Base-by-base conservation (phyloP, 2,329 filamentous ascomycete genomes). In the Gremmenia infestans region DNA sequence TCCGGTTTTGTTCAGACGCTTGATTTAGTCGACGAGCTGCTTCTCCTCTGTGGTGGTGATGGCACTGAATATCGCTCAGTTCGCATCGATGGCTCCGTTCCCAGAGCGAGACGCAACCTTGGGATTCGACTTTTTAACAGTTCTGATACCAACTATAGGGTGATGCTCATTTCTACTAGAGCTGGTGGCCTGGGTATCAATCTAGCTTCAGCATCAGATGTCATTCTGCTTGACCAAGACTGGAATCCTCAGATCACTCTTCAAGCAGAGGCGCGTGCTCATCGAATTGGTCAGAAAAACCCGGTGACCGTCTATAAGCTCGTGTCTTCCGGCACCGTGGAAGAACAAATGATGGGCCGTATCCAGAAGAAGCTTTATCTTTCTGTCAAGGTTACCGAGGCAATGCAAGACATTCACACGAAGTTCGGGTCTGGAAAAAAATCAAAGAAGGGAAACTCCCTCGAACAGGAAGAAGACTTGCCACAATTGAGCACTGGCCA, bases 241-340 rank as follows among this genome's bases (percentile, higher is more conserved):
- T 97, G 96, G 77, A 99, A 99, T 60, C 94, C 94, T 0, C 93
- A 99, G 67, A 93, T 97, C 70, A 94, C 97, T 64, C 88, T 97
- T 37, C 94, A 99, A 71, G 94, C 94, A 0, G 79, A 97, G 43
- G 95, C 91, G 36, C 85, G 94, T 62, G 94, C 93, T 11, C 94
- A 99, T 71, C 87, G 94, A 28, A 97, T 99, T 60, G 94, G 94
- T 0, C 94, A 99, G 72, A 90, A 91, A 72, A 91, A 94, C 64
- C 96, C 95, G 64, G 94, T 97, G 0, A 80, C 97, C 1, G 95
- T 95, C 63, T 96, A 97, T 67, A 93, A 97, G 70, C 76, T 99
- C 0, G 89, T 96, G 75, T 96, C 91, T 2, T 87, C 91, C 56
- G 83, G 87, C 22, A 92, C 88, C 14, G 91, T 89, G 0, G 94